Evolutionary conservation across 179 eudicot species (phyloP).

Genomic region (Silene coronaria): DNA sequence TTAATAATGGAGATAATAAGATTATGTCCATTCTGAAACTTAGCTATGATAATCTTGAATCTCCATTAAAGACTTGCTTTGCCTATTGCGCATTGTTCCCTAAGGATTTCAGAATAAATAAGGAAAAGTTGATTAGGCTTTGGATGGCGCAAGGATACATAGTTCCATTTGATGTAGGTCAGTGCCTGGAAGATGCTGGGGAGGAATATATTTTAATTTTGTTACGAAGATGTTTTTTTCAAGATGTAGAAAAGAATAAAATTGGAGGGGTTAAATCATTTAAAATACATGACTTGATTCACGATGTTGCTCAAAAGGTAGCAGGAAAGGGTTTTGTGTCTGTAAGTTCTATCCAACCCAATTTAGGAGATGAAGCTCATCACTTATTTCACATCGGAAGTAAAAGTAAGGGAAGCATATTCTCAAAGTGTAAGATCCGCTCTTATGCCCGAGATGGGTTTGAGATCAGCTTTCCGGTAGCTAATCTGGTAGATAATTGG

Average conservation of each 20-base stretch:
- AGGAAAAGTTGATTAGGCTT: constrained; percentile 23
- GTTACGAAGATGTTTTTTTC: constrained; percentile 28
- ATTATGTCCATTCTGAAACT: constrained; percentile 2
- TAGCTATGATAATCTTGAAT: constrained; percentile 19
- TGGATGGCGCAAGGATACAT: constrained; percentile 18
- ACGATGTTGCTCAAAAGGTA: too few relatives aligned
- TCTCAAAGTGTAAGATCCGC: too few relatives aligned
- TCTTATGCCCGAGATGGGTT: neutral
- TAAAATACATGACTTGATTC: neutral
- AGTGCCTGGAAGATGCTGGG: neutral
- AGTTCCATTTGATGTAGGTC: constrained; percentile 1
- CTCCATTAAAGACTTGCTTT: constrained; percentile 31
- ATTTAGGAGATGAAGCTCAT: neutral
- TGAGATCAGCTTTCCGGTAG: neutral
- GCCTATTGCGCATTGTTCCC: constrained; percentile 37
- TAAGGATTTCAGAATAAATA: constrained; percentile 23
- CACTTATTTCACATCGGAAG: neutral
- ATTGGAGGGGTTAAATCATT: constrained; percentile 18
- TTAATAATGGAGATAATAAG: neutral
- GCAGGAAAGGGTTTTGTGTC: too few relatives aligned
- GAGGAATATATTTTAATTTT: neutral
- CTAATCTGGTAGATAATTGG: neutral
- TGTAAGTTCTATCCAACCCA: constrained; percentile 18
- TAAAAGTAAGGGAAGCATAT: neutral
- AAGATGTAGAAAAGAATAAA: constrained; percentile 24